Percentiles rank a stretch among this genome's conserved stretches.
Conservation (phyloP, 2,329 filamentous ascomycete genomes). For the Chaetomiaceae sp. region DNA sequence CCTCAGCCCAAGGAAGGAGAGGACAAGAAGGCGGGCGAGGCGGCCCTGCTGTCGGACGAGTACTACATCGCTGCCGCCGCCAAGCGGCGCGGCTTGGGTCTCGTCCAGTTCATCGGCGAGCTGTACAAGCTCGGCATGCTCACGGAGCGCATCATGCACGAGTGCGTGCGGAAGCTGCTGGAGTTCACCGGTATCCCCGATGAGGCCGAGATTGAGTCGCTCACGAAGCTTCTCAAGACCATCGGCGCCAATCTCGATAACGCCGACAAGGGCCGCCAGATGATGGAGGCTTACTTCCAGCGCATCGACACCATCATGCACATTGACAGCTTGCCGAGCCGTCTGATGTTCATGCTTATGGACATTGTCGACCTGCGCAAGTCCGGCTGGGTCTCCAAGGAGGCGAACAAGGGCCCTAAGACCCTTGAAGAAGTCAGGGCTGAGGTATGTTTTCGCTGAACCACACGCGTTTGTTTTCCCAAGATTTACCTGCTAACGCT, state of each 20-base stretch:
- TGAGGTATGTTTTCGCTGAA: conserved; percentile 50
- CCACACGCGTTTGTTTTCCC: neutral
- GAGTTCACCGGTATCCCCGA: conserved; percentile 92
- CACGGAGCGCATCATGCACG: conserved; percentile 98
- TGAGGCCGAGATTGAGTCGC: conserved; percentile 91
- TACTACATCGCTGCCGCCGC: conserved; percentile 92
- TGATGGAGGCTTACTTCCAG: conserved; percentile 92
- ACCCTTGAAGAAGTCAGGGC: conserved; percentile 88
- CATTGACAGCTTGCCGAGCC: conserved; percentile 73
- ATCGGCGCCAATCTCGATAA: conserved; percentile 83
- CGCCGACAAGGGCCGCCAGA: conserved; percentile 72
- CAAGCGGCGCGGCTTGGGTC: conserved; percentile 93
- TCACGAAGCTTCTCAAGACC: conserved; percentile 86
- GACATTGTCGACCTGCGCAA: conserved; percentile 82
- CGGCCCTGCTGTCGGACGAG: conserved; percentile 83
- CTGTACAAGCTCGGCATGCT: conserved; percentile 98
- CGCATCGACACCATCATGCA: conserved; percentile 80
- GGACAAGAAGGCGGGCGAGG: conserved; percentile 58
- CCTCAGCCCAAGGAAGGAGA: conserved; percentile 68
- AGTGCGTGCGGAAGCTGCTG: conserved; percentile 94
- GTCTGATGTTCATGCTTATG: conserved; percentile 94
- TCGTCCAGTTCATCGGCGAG: conserved; percentile 98
- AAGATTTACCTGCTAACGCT: conserved; percentile 15
- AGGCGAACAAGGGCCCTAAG: conserved; percentile 90
- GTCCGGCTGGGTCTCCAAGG: conserved; percentile 77